Evolutionary conservation across 306 rosid genomes (phyloP).

Genomic region (Acacia melanoxylon): DNA sequence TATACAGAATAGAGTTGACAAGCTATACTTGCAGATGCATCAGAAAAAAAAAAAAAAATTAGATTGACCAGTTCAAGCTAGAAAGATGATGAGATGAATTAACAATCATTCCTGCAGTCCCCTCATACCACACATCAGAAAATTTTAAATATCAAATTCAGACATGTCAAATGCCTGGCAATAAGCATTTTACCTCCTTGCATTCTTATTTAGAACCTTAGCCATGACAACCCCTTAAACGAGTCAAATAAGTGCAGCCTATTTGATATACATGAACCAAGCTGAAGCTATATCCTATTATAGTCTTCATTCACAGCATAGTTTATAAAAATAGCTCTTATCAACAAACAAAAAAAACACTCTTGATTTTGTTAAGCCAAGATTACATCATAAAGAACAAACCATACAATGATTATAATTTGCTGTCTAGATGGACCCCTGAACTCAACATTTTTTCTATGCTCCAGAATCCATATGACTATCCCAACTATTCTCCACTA

Average conservation of each 20-base stretch:
- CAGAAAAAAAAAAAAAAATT: slow-evolving; percentile 25
- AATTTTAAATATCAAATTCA: slow-evolving; percentile 20
- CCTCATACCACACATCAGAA: slow-evolving; percentile 3
- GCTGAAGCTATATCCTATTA: background rate
- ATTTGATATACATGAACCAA: background rate
- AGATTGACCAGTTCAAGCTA: slow-evolving; percentile 14
- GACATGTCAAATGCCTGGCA: background rate
- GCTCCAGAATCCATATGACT: slow-evolving; percentile 91
- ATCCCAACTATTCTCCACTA: slow-evolving; percentile 42
- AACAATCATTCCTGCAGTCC: slow-evolving; percentile 22
- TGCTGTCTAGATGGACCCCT: slow-evolving; percentile 78
- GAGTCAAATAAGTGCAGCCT: slow-evolving; percentile 18
- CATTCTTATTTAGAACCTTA: slow-evolving; percentile 19
- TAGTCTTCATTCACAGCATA: no score
- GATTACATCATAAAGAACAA: background rate
- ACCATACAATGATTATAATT: no score
- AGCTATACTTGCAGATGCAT: slow-evolving; percentile 83
- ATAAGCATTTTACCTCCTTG: slow-evolving; percentile 1
- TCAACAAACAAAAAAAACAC: no score
- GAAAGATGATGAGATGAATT: background rate
- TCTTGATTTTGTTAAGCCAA: slow-evolving; percentile 6
- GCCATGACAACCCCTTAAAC: slow-evolving; percentile 25
- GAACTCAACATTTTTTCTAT: slow-evolving; percentile 86
- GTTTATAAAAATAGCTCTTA: no score
- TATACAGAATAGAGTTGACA: slow-evolving; percentile 73